Conservation (phyloP, 1,139 yeast genomes). For the Ogataea hybrid region DNA sequence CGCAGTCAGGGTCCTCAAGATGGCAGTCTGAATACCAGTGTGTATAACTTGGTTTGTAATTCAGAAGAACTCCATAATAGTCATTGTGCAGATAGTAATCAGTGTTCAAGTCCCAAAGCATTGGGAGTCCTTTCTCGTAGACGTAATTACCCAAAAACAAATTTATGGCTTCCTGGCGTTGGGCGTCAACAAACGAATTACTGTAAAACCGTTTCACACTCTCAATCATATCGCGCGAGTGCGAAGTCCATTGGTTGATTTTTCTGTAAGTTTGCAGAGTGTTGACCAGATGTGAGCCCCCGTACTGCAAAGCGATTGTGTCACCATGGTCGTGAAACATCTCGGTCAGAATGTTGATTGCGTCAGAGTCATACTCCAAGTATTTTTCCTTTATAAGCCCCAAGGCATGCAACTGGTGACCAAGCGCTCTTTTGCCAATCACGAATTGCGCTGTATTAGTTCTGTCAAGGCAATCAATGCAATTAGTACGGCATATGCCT, state of each 20-base stretch:
- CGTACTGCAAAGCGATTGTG: slow-evolving; percentile 94
- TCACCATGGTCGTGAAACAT: slow-evolving; percentile 98
- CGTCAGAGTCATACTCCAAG: slow-evolving; percentile 90
- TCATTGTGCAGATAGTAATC: slow-evolving; percentile 85
- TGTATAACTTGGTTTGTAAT: slow-evolving; percentile 58
- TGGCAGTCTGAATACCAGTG: slow-evolving; percentile 77
- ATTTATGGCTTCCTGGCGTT: slow-evolving; percentile 94
- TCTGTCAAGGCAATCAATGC: slow-evolving; percentile 93
- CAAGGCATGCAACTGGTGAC: slow-evolving; percentile 74
- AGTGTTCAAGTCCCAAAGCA: slow-evolving; percentile 88
- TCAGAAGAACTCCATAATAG: slow-evolving; percentile 35
- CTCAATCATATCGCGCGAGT: slow-evolving; percentile 92
- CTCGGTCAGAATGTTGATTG: slow-evolving; percentile 86
- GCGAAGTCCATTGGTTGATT: slow-evolving; percentile 97
- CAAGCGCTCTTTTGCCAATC: slow-evolving; percentile 88
- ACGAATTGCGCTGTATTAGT: slow-evolving; percentile 99
- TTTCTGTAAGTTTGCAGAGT: slow-evolving; percentile 96
- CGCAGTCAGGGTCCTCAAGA: slow-evolving; percentile 39
- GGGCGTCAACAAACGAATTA: slow-evolving; percentile 93
- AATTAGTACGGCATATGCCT: slow-evolving; percentile 91
- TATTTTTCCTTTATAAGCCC: slow-evolving; percentile 66
- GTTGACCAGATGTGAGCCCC: slow-evolving; percentile 94
- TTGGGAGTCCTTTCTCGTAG: slow-evolving; percentile 71
- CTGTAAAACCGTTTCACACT: slow-evolving; percentile 91
- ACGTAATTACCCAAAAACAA: slow-evolving; percentile 87